Evolutionary conservation across 2,329 filamentous ascomycete genomes (phyloP).

Genomic region (Epichloe elymi): DNA sequence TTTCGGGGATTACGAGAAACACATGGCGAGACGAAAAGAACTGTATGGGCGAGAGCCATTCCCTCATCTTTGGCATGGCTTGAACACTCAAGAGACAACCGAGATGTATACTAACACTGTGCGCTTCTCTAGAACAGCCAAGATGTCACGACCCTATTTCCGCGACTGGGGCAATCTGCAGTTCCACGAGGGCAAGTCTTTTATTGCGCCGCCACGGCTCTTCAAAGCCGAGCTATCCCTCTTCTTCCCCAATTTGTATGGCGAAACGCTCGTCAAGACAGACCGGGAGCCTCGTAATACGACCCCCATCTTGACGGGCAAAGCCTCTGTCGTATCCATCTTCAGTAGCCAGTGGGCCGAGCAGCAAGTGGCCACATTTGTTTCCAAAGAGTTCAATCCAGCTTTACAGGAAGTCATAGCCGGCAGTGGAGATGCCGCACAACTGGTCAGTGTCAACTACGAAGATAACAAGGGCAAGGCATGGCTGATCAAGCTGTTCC

Average conservation of each 20-base stretch:
- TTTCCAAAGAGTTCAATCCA: slow-evolving; percentile 51
- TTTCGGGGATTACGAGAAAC: slow-evolving; percentile 75
- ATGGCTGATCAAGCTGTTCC: slow-evolving; percentile 43
- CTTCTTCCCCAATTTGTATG: slow-evolving; percentile 87
- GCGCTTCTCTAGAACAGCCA: slow-evolving; percentile 44
- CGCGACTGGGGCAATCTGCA: slow-evolving; percentile 84
- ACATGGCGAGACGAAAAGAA: slow-evolving; percentile 60
- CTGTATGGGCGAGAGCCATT: slow-evolving; percentile 39
- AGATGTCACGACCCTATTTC: slow-evolving; percentile 82
- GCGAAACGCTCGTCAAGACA: slow-evolving; percentile 56
- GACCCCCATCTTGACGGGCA: slow-evolving; percentile 59
- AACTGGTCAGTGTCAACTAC: slow-evolving; percentile 77
- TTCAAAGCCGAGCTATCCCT: slow-evolving; percentile 74
- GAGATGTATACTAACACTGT: slow-evolving; percentile 5
- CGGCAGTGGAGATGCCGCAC: slow-evolving; percentile 40
- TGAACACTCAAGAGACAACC: background rate
- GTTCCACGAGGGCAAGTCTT: slow-evolving; percentile 80
- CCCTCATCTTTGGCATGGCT: background rate
- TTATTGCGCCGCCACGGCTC: slow-evolving; percentile 69
- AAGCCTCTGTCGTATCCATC: slow-evolving; percentile 64
- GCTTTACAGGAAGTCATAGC: slow-evolving; percentile 51
- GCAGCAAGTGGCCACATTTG: slow-evolving; percentile 63
- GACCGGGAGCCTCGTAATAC: slow-evolving; percentile 47
- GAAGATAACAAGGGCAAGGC: slow-evolving; percentile 67
- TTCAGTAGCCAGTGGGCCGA: slow-evolving; percentile 82